phyloP scores from a whole-genome alignment of 2,329 filamentous ascomycete genomes.

The Escovopsis sp. region DNA sequence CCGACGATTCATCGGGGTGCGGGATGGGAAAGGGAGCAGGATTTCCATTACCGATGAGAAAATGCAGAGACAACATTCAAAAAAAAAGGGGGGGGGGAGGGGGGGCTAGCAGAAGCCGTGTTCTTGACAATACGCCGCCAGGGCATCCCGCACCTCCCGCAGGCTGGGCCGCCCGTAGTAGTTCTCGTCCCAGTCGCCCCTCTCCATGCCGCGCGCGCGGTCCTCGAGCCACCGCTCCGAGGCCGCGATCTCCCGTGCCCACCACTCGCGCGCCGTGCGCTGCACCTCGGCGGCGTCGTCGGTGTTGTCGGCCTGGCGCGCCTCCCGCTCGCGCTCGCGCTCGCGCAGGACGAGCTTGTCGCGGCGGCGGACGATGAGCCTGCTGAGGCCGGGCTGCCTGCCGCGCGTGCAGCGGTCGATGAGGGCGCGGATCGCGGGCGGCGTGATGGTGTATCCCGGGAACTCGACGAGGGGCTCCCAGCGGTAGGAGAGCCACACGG shows the following conservation, averaged over 20 bases:
- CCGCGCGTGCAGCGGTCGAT: slow-evolving; percentile 39
- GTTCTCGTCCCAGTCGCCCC: slow-evolving; percentile 35
- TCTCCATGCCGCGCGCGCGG: slow-evolving; percentile 23
- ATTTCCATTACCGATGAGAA: too few relatives aligned
- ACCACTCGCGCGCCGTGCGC: slow-evolving; percentile 30
- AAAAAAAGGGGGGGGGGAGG: neutral
- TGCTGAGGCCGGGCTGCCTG: slow-evolving; percentile 29
- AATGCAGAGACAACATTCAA: too few relatives aligned
- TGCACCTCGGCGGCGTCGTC: slow-evolving; percentile 11
- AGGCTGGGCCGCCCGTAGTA: slow-evolving; percentile 34
- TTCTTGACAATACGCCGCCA: slow-evolving; percentile 14
- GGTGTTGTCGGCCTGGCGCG: slow-evolving; percentile 17
- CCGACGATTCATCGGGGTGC: too few relatives aligned
- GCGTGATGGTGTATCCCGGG: slow-evolving; percentile 35
- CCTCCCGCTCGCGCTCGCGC: slow-evolving; percentile 9
- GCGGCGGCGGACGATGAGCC: slow-evolving; percentile 27
- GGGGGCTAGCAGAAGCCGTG: slow-evolving; percentile 1
- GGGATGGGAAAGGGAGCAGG: too few relatives aligned
- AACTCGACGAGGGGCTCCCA: slow-evolving; percentile 43
- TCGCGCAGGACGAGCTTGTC: slow-evolving; percentile 31
- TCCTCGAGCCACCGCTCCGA: slow-evolving; percentile 32
- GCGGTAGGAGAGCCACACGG: slow-evolving; percentile 44
- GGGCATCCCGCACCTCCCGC: slow-evolving; percentile 24
- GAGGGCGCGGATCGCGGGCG: slow-evolving; percentile 27
- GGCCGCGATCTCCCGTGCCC: slow-evolving; percentile 30